Base-by-base conservation (phyloP, 768 basidiomycete genomes). In the Pholiota microspora region DNA sequence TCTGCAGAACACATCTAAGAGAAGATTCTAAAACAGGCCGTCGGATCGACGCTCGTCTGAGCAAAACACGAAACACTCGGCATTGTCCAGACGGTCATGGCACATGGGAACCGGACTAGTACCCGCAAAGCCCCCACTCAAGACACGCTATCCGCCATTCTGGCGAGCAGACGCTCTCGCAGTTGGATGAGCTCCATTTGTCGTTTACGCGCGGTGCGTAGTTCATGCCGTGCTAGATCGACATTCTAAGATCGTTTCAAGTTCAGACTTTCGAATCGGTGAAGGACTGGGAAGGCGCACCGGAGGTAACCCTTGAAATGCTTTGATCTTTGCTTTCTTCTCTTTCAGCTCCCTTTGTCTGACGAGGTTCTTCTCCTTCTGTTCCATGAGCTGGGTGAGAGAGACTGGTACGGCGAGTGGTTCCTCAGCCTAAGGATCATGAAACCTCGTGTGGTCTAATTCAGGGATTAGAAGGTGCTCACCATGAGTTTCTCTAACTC, bases 251-350 rank as follows among this genome's bases (percentile, higher is more conserved):
- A n/a, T n/a, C n/a, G n/a, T n/a, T n/a, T n/a, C 1, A 42, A 10
- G 16, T 24, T 8, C 3, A 38, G 28, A 29, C 13, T 10, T 42
- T 24, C 45, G 8, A 42, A 18, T 38, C 13, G 44, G 2, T 15
- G 40, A 36, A 18, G 12, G 49, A 2, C 21, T 16, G 4, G 7
- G 40, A 0, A 58, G 7, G 8, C 16, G 36, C 62, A 80, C 80
- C 1, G 80, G 78, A 15, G 81, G 79, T 9, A 83, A 64, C 0
- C 78, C 79, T 57, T 75, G 75, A 60, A 79, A 82, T 4, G 77
- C 72, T 52, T 71, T 69, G 24, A 81, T 59, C 58, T 73, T 78
- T 2, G 72, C 71, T 25, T 73, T 66, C 56, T 81, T 81, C 24
- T 68, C 63, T 57, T 72, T 76, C 18, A 82, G 61, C 10, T 69